Evolutionary conservation across 768 basidiomycete genomes (phyloP).

Genomic region (Leccinellum rugosiceps): DNA sequence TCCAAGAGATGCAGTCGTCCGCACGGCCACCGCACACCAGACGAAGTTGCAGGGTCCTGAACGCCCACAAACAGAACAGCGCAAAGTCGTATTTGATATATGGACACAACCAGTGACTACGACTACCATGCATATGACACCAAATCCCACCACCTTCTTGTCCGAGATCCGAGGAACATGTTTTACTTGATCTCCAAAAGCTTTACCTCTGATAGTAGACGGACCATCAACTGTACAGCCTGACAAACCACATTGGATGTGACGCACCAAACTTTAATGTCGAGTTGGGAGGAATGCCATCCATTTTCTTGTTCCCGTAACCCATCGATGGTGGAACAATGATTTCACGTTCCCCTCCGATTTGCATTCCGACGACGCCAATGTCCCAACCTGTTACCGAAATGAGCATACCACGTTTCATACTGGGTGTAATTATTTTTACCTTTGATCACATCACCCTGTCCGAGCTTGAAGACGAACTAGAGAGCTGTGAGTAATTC

Average conservation of each 20-base stretch:
- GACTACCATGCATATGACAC: conserved; percentile 19
- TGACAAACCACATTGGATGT: background rate
- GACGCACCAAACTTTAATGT: conserved; percentile 77
- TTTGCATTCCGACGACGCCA: conserved; percentile 89
- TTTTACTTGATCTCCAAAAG: conserved; percentile 63
- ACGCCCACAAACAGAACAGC: conserved; percentile 13
- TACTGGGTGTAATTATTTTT: conserved; percentile 8
- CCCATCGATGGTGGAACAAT: conserved; percentile 68
- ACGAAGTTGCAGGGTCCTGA: conserved; percentile 20
- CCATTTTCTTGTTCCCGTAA: conserved; percentile 63
- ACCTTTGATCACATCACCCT: conserved; percentile 93
- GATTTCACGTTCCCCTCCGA: conserved; percentile 82
- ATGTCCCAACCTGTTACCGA: conserved; percentile 74
- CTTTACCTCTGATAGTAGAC: conserved; percentile 57
- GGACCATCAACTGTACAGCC: conserved; percentile 10
- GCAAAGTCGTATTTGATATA: conserved; percentile 30
- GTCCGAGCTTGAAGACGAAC: conserved; percentile 78
- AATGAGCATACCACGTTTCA: conserved; percentile 2
- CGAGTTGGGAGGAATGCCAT: conserved; percentile 72
- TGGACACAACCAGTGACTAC: conserved; percentile 13
- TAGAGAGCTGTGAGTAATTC: conserved; percentile 26
- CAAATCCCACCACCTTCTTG: conserved; percentile 3
- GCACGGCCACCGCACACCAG: conserved; percentile 23
- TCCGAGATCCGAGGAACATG: conserved; percentile 13
- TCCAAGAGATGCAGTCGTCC: conserved; percentile 18